These are phyloP conservation scores for Monosporascus ibericus DNA, from an alignment of 2,329 filamentous ascomycete genomes.

Conservation along the genomic window DNA sequence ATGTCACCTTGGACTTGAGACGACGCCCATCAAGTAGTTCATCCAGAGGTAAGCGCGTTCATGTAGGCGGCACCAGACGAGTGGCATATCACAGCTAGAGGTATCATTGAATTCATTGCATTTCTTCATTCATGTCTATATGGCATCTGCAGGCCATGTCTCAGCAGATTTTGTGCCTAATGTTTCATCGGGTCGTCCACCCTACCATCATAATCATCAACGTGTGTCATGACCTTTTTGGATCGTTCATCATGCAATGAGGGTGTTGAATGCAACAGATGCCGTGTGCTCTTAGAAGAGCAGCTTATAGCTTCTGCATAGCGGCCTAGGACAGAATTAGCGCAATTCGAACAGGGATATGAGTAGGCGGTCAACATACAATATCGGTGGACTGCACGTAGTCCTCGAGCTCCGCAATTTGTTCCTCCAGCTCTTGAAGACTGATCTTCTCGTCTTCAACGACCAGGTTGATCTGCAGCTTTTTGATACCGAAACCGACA, in stretches of 20 bases:
- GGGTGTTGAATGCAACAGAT: slow-evolving; percentile 12
- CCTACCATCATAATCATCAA: slow-evolving; percentile 26
- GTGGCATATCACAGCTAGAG: not conserved
- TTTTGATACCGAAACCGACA: slow-evolving; percentile 97
- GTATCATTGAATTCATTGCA: not conserved
- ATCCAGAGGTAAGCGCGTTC: too few relatives aligned
- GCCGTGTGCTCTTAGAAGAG: slow-evolving; percentile 10
- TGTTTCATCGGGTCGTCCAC: slow-evolving; percentile 16
- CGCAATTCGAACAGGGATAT: not conserved
- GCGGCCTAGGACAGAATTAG: slow-evolving; percentile 42
- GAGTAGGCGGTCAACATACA: slow-evolving; percentile 35
- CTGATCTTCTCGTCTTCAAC: slow-evolving; percentile 97
- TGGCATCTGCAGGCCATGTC: slow-evolving; percentile 19
- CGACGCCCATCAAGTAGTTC: too few relatives aligned
- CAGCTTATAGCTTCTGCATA: slow-evolving; percentile 82
- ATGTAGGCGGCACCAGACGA: too few relatives aligned
- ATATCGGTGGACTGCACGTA: slow-evolving; percentile 93
- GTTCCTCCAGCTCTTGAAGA: slow-evolving; percentile 8
- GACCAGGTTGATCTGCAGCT: slow-evolving; percentile 97
- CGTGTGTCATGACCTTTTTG: slow-evolving; percentile 17
- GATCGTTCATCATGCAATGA: slow-evolving; percentile 26
- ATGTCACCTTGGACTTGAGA: too few relatives aligned
- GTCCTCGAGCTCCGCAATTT: slow-evolving; percentile 66
- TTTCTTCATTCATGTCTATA: slow-evolving; percentile 13
- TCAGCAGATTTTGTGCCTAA: slow-evolving; percentile 11